A percentile compares a stretch with the other conserved stretches of the same genome.
Conservation (phyloP, 2,329 filamentous ascomycete genomes). For the Hypoxylon sp. region DNA sequence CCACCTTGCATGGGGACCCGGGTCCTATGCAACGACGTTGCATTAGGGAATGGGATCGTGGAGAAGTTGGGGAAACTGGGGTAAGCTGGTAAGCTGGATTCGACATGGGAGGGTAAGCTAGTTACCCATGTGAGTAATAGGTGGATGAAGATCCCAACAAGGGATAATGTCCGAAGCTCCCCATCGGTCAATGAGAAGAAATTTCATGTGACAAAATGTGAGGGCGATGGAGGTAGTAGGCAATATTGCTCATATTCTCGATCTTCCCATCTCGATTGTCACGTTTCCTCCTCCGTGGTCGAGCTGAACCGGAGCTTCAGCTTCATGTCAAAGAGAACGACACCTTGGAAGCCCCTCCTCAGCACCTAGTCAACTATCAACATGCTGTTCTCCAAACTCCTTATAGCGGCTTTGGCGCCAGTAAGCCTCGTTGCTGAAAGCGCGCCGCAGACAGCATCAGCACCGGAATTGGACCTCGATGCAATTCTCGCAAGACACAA, state of each 20-base stretch:
- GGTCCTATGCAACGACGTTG: constrained; percentile 16
- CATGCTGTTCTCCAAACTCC: constrained; percentile 58
- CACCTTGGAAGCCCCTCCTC: constrained; percentile 28
- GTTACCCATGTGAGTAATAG: constrained; percentile 41
- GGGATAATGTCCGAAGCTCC: constrained; percentile 40
- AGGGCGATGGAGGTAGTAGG: constrained; percentile 22
- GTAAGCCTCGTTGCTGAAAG: constrained; percentile 53
- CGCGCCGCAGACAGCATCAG: constrained; percentile 47
- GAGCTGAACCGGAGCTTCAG: constrained; percentile 46
- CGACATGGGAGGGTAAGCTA: constrained; percentile 26
- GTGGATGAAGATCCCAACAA: constrained; percentile 34
- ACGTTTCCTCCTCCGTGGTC: constrained; percentile 32
- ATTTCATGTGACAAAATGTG: constrained; percentile 39
- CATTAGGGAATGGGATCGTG: constrained; percentile 33
- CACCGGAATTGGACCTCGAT: constrained; percentile 58
- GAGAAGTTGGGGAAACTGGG: constrained; percentile 46
- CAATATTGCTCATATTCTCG: constrained; percentile 41
- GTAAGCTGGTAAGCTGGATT: constrained; percentile 30
- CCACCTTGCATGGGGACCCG: constrained; percentile 29
- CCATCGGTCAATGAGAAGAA: constrained; percentile 11
- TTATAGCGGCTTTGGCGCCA: constrained; percentile 56
- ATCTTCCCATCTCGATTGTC: constrained; percentile 34
- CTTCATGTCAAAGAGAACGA: constrained; percentile 42
- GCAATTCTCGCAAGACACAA: constrained; percentile 61
- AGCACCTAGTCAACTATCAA: constrained; percentile 41